Evolutionary conservation across 805 yeast genomes (phyloP).

Genomic region (Candida tibetensis): DNA sequence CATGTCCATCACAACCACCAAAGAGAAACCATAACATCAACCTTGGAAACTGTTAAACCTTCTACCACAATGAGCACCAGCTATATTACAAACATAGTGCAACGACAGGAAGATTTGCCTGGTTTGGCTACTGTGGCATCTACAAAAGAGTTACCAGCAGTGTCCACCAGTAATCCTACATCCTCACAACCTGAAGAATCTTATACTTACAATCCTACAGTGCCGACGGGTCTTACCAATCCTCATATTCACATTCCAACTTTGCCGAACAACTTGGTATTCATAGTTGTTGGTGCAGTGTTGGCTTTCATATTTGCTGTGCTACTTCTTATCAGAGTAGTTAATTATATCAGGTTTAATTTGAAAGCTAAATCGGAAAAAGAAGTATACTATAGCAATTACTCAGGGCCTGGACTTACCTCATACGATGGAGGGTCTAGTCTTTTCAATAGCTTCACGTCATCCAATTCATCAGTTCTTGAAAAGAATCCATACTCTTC

Average conservation of each 20-base stretch:
- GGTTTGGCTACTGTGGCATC: no score
- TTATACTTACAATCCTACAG: not conserved
- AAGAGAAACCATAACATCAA: not conserved
- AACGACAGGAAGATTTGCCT: no score
- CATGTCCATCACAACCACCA: constrained; percentile 5
- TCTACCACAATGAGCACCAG: constrained; percentile 1
- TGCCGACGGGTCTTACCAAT: constrained; percentile 10
- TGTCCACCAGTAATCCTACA: no score
- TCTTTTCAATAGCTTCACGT: constrained; percentile 9
- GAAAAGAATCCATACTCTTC: constrained; percentile 19
- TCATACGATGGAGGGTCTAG: constrained; percentile 10
- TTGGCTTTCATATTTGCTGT: constrained; percentile 20
- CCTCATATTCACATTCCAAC: constrained; percentile 29
- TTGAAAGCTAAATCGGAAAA: constrained; percentile 28
- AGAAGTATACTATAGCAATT: constrained; percentile 27
- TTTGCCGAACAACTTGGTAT: constrained; percentile 38
- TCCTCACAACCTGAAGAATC: not conserved
- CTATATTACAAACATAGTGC: no score
- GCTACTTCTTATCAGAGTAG: constrained; percentile 18
- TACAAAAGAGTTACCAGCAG: no score
- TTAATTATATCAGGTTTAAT: constrained; percentile 22
- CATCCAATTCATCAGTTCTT: constrained; percentile 21
- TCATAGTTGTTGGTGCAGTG: constrained; percentile 41
- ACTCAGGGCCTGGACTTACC: constrained; percentile 1
- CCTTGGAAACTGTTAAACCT: not conserved